Evolutionary conservation across 768 basidiomycete species (phyloP), one percentile per base, ranked within the genome.

Genomic region (Kwoniella dendrophila): DNA sequence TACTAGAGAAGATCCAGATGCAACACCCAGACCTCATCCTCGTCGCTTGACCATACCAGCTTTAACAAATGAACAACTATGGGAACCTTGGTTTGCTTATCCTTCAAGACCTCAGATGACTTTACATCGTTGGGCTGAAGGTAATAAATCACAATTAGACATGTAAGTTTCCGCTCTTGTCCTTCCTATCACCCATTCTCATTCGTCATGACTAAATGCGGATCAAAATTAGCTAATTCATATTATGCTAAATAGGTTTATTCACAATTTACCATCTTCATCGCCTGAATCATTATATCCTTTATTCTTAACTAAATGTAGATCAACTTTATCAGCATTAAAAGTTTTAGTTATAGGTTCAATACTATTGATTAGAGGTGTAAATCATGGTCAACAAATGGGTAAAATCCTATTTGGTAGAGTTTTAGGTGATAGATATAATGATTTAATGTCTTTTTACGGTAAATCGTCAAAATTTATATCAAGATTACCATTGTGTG

Each of bases 41-140:
- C 49, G 49, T 32, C 49, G 34, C 49, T 22, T 51, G 32, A 22
- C 16, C 0, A 22, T 34, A 51, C 49, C 49, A 26, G 10, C 16
- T 4, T 36, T 58, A 8, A 50, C 24, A 8, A 47, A 58, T 12
- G 56, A 58, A 36, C 32, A 58, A 30, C n/a, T 58, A 7, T 58
- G 56, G 56, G 45, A 58, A 49, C 22, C 56, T n/a, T 58, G 56
- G 56, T 58, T 58, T 30, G 56, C 45, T 29, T 58, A 34, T 26
- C 56, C 56, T 12, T 48, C 56, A 1, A 58, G 24, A 36, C 45
- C 22, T 12, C 27, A 45, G 6, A 58, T 58, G 56, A 58, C 56
- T 6, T 29, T 58, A 36, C 56, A 58, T 49, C 56, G 56, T n/a
- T 58, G 56, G 56, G 56, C 56, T 7, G 45, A 58, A 34, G 47